A percentile compares a stretch with the other conserved stretches of the same genome.
Conservation (phyloP, 225 moss, liverwort and hornwort genomes). For the Pleurozium schreberi region DNA sequence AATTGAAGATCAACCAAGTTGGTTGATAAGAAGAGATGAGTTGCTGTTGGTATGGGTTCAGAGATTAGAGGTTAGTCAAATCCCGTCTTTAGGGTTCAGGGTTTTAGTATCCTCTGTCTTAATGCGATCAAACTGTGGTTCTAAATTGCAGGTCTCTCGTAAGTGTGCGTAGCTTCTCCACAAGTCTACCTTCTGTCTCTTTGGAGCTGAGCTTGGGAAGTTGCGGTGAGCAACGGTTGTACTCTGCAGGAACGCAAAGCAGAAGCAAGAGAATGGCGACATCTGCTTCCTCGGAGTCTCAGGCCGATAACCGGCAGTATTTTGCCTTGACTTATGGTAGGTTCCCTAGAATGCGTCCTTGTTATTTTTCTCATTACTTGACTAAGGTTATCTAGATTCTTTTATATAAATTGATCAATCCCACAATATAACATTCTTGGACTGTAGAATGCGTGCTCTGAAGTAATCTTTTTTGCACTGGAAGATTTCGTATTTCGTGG, state of each 20-base stretch:
- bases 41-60: not conserved
- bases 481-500: not conserved
- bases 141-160: not conserved
- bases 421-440: not conserved
- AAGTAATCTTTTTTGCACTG: not conserved
- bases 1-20: not conserved
- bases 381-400: not conserved
- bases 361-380: not conserved
- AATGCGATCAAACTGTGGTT: not conserved
- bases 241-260: not conserved
- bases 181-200: not conserved
- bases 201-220: not conserved
- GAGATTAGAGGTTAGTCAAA: not conserved
- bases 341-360: not conserved
- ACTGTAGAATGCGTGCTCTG: not conserved
- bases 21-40: not conserved
- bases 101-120: not conserved
- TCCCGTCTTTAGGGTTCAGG: not conserved
- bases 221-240: not conserved
- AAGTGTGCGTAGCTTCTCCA: not conserved
- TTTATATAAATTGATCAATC: not conserved
- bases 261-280: slow-evolving; percentile 2
- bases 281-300: not conserved
- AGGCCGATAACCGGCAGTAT: slow-evolving; percentile 12
- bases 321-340: slow-evolving; percentile 31